phyloP scores from a whole-genome alignment of 306 rosid genomes.

The Inga leiocalycina region DNA sequence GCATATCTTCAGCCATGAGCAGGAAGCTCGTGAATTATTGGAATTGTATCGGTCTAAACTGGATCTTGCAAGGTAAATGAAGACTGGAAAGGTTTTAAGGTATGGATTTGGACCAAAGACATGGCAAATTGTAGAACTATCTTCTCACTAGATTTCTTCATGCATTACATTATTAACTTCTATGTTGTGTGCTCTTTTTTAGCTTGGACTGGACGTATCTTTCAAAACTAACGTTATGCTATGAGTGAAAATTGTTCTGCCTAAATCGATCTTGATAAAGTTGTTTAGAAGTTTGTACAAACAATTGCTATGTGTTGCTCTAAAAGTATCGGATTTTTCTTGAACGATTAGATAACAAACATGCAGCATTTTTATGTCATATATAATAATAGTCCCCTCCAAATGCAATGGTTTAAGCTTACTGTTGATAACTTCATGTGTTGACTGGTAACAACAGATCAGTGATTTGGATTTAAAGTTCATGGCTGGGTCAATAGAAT shows the following conservation, averaged over 20 bases:
- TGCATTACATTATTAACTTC: neutral
- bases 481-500: neutral
- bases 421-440: neutral
- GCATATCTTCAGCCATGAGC: neutral
- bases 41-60: neutral
- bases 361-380: neutral
- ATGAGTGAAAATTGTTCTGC: neutral
- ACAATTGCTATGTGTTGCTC: neutral
- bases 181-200: neutral
- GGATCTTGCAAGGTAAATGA: neutral
- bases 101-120: neutral
- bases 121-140: neutral
- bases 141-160: neutral
- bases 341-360: neutral
- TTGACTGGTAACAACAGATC: neutral
- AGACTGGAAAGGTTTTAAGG: neutral
- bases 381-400: neutral
- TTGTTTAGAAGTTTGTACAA: neutral
- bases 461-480: neutral
- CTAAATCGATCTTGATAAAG: neutral
- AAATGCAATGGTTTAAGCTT: neutral
- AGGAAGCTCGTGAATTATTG: neutral
- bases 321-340: neutral
- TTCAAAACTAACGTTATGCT: neutral
- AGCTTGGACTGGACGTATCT: neutral